Conservation (phyloP, 768 basidiomycete species). For the Mycena olivaceomarginata region DNA sequence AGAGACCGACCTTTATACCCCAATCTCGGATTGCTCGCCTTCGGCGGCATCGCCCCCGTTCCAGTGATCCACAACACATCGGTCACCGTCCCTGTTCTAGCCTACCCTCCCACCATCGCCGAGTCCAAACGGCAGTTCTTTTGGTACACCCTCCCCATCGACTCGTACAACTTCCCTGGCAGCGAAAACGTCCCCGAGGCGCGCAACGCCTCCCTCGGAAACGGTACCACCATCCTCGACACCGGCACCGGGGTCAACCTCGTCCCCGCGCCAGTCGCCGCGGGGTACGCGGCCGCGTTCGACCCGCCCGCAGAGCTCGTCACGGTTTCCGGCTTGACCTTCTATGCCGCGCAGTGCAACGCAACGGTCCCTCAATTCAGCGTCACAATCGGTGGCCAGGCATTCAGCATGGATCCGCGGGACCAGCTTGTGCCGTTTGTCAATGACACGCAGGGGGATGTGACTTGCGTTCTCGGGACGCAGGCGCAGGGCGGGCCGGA, state of each 20-base stretch:
- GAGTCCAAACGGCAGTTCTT: constrained; percentile 16
- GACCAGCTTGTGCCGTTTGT: constrained; percentile 20
- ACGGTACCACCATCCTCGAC: constrained; percentile 32
- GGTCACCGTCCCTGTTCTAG: constrained; percentile 40
- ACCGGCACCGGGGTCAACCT: constrained; percentile 13
- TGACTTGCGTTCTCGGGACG: constrained; percentile 39
- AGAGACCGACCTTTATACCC: constrained; percentile 33
- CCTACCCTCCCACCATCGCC: constrained; percentile 29
- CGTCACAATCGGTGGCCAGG: constrained; percentile 41
- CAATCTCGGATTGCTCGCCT: constrained; percentile 47
- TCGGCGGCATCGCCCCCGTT: constrained; percentile 49
- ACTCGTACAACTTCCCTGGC: constrained; percentile 42
- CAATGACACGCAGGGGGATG: constrained; percentile 27
- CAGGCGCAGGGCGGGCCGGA: constrained; percentile 37
- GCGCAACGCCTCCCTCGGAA: constrained; percentile 19
- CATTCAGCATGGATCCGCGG: constrained; percentile 41
- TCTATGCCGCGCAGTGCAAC: constrained; percentile 40
- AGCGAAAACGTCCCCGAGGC: constrained; percentile 10
- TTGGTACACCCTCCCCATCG: constrained; percentile 41
- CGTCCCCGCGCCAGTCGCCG: constrained; percentile 1
- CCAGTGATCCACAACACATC: constrained; percentile 30
- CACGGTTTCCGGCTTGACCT: neutral
- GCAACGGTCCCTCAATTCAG: constrained; percentile 42
- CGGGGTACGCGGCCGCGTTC: neutral
- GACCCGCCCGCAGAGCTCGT: constrained; percentile 4